Evolutionary conservation across 73 alveolate species (phyloP).

Genomic region (Paramecium biaurelia): DNA sequence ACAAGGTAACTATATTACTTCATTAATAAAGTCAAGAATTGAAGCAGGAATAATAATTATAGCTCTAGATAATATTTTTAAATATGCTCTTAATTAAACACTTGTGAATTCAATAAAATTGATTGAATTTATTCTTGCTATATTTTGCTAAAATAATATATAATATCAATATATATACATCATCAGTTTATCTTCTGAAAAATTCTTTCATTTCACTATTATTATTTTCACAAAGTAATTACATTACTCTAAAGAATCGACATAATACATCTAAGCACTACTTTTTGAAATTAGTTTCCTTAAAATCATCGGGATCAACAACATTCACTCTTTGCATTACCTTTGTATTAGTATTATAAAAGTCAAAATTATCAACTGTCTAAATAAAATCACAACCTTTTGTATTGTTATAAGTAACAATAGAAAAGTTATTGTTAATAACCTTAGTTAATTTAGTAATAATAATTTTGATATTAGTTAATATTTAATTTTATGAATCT

Average conservation of each 20-base stretch:
- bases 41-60: background rate
- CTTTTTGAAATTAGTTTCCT: background rate
- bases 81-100: background rate
- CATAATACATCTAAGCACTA: background rate
- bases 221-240: slow-evolving; percentile 16
- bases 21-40: slow-evolving; percentile 1
- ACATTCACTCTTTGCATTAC: slow-evolving; percentile 15
- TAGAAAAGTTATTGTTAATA: background rate
- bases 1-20: background rate
- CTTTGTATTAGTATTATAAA: background rate
- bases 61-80: background rate
- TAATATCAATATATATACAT: background rate
- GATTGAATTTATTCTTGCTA: background rate
- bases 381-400: background rate
- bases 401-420: background rate
- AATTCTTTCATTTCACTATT: slow-evolving; percentile 15
- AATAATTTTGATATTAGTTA: background rate
- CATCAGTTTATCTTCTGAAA: slow-evolving; percentile 12
- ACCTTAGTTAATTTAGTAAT: background rate
- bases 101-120: slow-evolving; percentile 10
- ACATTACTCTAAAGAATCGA: background rate
- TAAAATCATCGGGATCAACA: background rate
- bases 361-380: background rate
- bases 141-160: background rate
- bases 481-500: background rate